Evolutionary conservation across 148 eudicot species (phyloP), one percentile per base, ranked within the genome.

Genomic region (Spergularia marina): DNA sequence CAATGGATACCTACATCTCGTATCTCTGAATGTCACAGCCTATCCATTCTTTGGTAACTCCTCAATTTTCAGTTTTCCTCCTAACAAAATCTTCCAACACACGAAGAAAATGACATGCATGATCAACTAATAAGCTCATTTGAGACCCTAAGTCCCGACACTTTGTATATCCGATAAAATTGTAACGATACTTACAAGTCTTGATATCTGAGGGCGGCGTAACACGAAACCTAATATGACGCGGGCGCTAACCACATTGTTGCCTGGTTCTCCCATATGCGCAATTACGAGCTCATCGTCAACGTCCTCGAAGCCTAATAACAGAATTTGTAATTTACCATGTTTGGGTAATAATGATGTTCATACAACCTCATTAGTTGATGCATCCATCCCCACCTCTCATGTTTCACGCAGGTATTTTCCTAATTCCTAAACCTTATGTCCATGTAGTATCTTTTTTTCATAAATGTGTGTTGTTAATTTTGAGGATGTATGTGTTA

Each of bases 361-460:
- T 71, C 75, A 36, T 30, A 60, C 58, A 36, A 70, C 53, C 41
- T 66, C n/a, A 53, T 64, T 77, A 16, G 68, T 60, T 74, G 75
- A 70, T 25, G 59, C 76, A 53, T 41, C 65, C 8, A 2, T 21
- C 16, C 16, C 65, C 34, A 49, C 70, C 7, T 25, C 74, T 18
- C 59, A 71, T 1, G 7, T 78, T 60, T 66, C 68, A 16, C 86
- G 87, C 78, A 87, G 90, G 89, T 84, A 77, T 16, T 15, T 63
- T 1, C 16, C 25, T 47, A 6, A 18, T 4, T 16, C 39, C 18
- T 1, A 41, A 20, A 5, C 17, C 5, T 9, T 15, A 23, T 13
- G 10, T 66, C 49, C 49, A 44, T 6, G 36, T 30, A 30, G 1
- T 2, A 2, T 1, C 2, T 30, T 30, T 30, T 30, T 30, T 30